Base-by-base conservation (phyloP, 768 basidiomycete species). In the Leccinum boreale region DNA sequence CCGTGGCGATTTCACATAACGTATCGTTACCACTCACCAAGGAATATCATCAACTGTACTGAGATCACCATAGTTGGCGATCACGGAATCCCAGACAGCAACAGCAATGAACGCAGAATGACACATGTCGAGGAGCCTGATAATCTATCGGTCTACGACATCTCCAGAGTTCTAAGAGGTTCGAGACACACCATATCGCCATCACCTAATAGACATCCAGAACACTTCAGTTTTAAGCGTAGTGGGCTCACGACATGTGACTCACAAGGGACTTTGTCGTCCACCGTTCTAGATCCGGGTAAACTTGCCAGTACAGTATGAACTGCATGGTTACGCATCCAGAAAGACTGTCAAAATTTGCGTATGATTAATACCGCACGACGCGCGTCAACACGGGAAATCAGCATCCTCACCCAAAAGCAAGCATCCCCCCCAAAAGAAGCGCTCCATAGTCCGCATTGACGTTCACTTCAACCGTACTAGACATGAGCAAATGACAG, bases 291-390 rank as follows among this genome's bases (percentile, higher is more conserved):
- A 28, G 15, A 3, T 8, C n/a, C 2, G 66, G 31, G 44, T 65
- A 60, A 24, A 48, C 4, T 24, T 67, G 63, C 59, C 48, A 70
- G 33, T 67, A 70, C 45, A 70, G 31, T n/a, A 68, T 42, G 33
- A 63, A 68, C 56, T 68, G 67, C 61, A 70, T 60, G 28, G 52
- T 63, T 26, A 67, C 59, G 26, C 68, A 70, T 56, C 67, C 67
- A 3, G 67, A 68, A 36, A 68, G 60, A 47, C 68, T 68, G 49
- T 17, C 17, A 36, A 24, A 21, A 36, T 36, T 49, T 12, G 14
- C 28, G 12, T 48, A 23, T 15, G 39, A 47, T 56, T 23, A 36
- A 42, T 21, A 11, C 29, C 11, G 2, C 5, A 26, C 2, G 14
- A 36, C 8, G 14, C 48, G 5, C 0, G 15, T 10, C 19, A 6